A percentile compares a stretch with the other conserved stretches of the same genome.
Evolutionary conservation across 139 green algal genomes (phyloP).

Genomic region (Chlamydomonas eustigma): DNA sequence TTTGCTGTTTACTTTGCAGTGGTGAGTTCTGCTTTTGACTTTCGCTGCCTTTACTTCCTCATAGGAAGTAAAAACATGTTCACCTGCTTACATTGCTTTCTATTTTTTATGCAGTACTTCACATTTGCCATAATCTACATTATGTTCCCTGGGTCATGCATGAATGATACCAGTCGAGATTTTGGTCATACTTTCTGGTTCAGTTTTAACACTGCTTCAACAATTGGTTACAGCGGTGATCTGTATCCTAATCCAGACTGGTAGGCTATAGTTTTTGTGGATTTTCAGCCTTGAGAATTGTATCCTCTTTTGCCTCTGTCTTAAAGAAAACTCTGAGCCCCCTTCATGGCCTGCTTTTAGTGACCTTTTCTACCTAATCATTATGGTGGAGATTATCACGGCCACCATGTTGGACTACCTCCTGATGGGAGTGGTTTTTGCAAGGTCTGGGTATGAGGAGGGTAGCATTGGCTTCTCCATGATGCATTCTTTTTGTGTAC

Average conservation of each 20-base stretch:
- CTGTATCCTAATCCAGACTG: conserved; percentile 3
- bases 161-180: conserved; percentile 27
- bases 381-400: conserved; percentile 23
- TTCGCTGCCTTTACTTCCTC: too few species aligned
- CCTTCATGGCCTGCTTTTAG: too few species aligned
- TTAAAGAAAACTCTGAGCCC: too few species aligned
- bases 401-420: conserved; percentile 54
- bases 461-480: neutral
- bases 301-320: too few species aligned
- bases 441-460: conserved; percentile 34
- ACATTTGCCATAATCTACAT: conserved; percentile 46
- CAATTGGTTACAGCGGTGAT: conserved; percentile 21
- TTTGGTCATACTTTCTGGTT: conserved; percentile 55
- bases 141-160: conserved; percentile 32
- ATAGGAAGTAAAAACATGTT: too few species aligned
- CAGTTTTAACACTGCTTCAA: conserved; percentile 42
- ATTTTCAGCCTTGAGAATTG: too few species aligned
- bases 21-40: conserved; percentile 29
- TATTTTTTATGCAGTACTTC: conserved; percentile 32
- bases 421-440: conserved; percentile 68
- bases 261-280: neutral
- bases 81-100: neutral
- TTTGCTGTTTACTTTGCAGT: conserved; percentile 40
- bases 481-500: neutral
- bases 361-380: neutral